Base-by-base conservation (phyloP, 2,329 filamentous ascomycete species). In the Fusarium cyanostomum region DNA sequence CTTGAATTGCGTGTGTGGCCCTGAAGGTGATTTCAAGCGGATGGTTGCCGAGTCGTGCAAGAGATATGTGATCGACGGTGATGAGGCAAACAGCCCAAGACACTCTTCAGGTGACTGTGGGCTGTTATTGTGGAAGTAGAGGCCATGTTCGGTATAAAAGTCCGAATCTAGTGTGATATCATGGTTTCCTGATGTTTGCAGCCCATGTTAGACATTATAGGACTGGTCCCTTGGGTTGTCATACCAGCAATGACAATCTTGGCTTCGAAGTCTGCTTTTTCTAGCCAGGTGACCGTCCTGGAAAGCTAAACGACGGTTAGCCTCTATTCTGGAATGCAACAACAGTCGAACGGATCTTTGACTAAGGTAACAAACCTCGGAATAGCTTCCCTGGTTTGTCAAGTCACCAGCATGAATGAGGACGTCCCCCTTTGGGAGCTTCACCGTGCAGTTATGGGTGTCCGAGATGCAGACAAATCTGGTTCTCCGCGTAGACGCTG, bases 371-470 rank as follows among this genome's bases (percentile, higher is more conserved):
- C 57, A 48, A 27, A 82, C 82, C 76, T 88, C 86, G 7, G 78
- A 79, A 63, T 79, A 79, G 63, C 79, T 88, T 13, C 91, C 91
- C 71, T 90, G 86, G 72, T 92, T 92, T 4, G 90, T 92, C 65
- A 94, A 75, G 72, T 94, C 91, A 7, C 91, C 90, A 2, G 90
- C 90, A 71, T 92, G 90, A 45, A 93, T 87, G 30, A 94, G 80
- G 8, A 94, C 85, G 72, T 94, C 89, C 35, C 90, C 91, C 18
- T 82, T 82, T 0, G 91, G 90, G 1, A 92, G 81, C 67, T 86
- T 88, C 66, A 85, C 80, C 3, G 81, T 81, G 65, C 80, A 82
- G 72, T 91, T 91, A 75, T 93, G 90, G 2, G 90, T 93, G 75
- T 94, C 91, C 5, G 90, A 91, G 53, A 93, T 83, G 76, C 89